Conservation (phyloP, 176 grass and related monocot genomes). For the Triticum monococcum region DNA sequence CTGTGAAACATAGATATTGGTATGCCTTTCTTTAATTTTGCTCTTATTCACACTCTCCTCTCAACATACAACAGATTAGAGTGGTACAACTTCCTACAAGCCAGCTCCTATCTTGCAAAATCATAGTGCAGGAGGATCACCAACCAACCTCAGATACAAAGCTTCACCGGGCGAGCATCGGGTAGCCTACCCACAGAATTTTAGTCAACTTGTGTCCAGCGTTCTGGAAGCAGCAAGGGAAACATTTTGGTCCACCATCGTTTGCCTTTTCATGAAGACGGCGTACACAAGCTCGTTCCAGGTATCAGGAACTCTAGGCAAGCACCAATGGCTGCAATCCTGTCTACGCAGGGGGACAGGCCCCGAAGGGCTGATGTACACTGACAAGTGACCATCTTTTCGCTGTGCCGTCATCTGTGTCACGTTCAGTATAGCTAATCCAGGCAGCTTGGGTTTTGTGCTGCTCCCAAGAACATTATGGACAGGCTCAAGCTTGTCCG, state of each 20-base stretch:
- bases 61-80: not conserved
- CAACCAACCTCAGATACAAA: not conserved
- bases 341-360: conserved; percentile 58
- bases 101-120: not conserved
- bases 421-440: conserved; percentile 67
- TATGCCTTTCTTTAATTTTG: not conserved
- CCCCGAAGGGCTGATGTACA: conserved; percentile 56
- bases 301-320: conserved; percentile 85
- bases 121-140: not conserved
- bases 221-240: not conserved
- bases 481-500: conserved; percentile 60
- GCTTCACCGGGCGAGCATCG: not conserved
- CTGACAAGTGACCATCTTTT: conserved; percentile 81
- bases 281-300: conserved; percentile 90
- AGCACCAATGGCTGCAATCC: conserved; percentile 98
- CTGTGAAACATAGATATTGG: conserved; percentile 11
- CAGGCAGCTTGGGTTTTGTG: conserved; percentile 23
- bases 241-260: conserved; percentile 12
- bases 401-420: conserved; percentile 72
- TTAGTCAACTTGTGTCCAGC: conserved; percentile 2
- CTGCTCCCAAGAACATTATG: conserved; percentile 38
- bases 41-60: conserved; percentile 1
- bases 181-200: not conserved
- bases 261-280: conserved; percentile 53
- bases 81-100: conserved; percentile 11